phyloP scores from a whole-genome alignment of 495 filamentous ascomycete genomes.

The Xylaria sp. region DNA sequence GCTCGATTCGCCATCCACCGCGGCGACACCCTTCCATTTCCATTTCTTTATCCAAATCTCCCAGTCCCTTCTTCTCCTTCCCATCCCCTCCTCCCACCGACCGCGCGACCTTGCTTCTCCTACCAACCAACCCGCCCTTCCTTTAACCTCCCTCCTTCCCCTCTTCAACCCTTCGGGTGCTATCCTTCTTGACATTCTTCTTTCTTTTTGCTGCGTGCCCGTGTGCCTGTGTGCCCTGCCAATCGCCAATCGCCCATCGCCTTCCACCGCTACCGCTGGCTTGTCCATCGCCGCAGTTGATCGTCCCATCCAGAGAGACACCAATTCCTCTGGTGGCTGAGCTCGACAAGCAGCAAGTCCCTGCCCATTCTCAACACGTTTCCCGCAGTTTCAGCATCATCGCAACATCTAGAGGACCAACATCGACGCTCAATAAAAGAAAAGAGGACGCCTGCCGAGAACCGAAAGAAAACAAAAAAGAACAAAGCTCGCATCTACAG shows the following conservation, averaged over 20 bases:
- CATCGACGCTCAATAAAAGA: conserved; percentile 4
- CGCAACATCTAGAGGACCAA: conserved; percentile 20
- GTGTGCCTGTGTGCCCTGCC: conserved; percentile 39
- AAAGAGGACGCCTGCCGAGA: conserved; percentile 16
- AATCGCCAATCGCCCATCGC: conserved; percentile 5
- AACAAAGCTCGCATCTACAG: conserved; percentile 12
- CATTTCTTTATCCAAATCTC: conserved; percentile 29
- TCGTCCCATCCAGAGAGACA: conserved; percentile 5
- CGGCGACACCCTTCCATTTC: conserved; percentile 23
- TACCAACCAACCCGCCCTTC: conserved; percentile 30
- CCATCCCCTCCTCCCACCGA: conserved; percentile 45
- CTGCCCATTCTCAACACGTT: conserved; percentile 7
- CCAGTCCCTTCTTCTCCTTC: conserved; percentile 37
- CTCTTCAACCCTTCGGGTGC: conserved; percentile 44
- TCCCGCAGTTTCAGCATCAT: conserved; percentile 19
- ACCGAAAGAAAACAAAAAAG: conserved; percentile 17
- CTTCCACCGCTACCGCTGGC: conserved; percentile 34
- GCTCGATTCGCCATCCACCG: conserved; percentile 21
- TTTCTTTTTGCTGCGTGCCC: conserved; percentile 38
- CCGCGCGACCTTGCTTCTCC: conserved; percentile 33
- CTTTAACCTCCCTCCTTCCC: conserved; percentile 43
- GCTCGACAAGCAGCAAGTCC: conserved; percentile 17
- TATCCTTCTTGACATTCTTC: conserved; percentile 48
- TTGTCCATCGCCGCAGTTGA: conserved; percentile 43
- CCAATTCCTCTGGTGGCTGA: conserved; percentile 23